Percentiles rank a stretch among this genome's conserved stretches.
These are phyloP conservation scores for Brassica cretica DNA, from an alignment of 345 rosid genomes.

Conservation along the genomic window DNA sequence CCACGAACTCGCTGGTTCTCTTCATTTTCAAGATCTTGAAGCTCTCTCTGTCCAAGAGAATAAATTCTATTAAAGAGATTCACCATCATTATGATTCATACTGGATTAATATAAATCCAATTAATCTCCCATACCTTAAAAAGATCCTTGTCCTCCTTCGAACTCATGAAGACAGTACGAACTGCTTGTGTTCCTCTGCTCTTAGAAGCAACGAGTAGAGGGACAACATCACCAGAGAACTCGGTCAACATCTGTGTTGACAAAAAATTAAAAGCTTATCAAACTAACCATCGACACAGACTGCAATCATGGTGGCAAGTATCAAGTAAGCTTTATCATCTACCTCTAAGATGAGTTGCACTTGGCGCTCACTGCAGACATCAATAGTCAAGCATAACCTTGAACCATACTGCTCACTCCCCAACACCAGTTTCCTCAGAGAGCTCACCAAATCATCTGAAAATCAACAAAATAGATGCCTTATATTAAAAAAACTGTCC, in stretches of 20 bases:
- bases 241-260: constrained; percentile 61
- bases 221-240: constrained; percentile 64
- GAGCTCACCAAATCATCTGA: constrained; percentile 63
- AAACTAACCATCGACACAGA: background rate
- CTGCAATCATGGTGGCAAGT: background rate
- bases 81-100: background rate
- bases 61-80: background rate
- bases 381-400: constrained; percentile 78
- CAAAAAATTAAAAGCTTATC: background rate
- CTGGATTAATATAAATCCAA: background rate
- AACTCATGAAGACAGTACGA: constrained; percentile 69
- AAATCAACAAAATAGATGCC: constrained; percentile 18
- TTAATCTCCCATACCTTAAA: constrained; percentile 52
- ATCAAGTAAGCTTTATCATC: background rate
- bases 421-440: constrained; percentile 57
- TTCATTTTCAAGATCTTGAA: constrained; percentile 59
- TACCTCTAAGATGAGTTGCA: constrained; percentile 72
- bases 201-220: constrained; percentile 68
- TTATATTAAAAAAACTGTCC: background rate
- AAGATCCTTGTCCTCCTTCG: constrained; percentile 70
- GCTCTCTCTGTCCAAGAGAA: constrained; percentile 61
- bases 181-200: constrained; percentile 68
- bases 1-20: constrained; percentile 71
- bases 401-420: constrained; percentile 59
- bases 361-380: constrained; percentile 85